Conservation (phyloP, 1,284 basidiomycete species). For the Naganishia sp. region DNA sequence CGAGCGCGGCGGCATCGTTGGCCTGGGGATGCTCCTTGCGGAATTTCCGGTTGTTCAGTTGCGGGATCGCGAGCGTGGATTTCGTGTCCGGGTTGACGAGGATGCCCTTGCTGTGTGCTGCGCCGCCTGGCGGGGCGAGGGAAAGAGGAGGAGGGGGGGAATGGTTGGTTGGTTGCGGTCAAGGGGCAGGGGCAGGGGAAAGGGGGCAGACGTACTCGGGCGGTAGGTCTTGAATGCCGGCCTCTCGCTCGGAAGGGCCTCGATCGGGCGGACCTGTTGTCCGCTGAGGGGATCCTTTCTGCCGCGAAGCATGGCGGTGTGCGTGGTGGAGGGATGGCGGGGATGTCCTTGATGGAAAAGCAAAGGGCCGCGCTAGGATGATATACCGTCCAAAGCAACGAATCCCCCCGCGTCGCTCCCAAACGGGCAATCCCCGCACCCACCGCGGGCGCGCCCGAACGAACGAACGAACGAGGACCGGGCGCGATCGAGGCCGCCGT, state of each 20-base stretch:
- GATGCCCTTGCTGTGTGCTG: constrained; percentile 30
- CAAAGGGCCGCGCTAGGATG: background rate
- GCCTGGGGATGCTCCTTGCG: constrained; percentile 27
- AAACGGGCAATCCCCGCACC: no score
- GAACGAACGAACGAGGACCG: background rate
- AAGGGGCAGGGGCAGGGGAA: no score
- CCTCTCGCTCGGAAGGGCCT: constrained; percentile 6
- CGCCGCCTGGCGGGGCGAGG: constrained; percentile 20
- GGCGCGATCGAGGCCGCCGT: no score
- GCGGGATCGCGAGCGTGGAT: constrained; percentile 29
- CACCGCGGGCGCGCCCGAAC: background rate
- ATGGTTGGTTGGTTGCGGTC: no score
- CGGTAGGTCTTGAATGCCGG: constrained; percentile 27
- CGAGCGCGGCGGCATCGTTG: constrained; percentile 33
- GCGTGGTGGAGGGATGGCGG: no score
- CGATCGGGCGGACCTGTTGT: constrained; percentile 24
- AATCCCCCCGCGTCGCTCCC: no score
- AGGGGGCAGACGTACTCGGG: constrained; percentile 18
- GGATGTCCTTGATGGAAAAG: background rate
- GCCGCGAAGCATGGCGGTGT: constrained; percentile 11
- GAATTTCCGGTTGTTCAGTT: constrained; percentile 28
- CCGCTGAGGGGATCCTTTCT: constrained; percentile 24
- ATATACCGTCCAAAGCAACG: background rate
- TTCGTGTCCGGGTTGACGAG: constrained; percentile 30
- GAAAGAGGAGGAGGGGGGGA: background rate